phyloP scores from a whole-genome alignment of 2,329 filamentous ascomycete species.

The Graphilbum sp. region DNA sequence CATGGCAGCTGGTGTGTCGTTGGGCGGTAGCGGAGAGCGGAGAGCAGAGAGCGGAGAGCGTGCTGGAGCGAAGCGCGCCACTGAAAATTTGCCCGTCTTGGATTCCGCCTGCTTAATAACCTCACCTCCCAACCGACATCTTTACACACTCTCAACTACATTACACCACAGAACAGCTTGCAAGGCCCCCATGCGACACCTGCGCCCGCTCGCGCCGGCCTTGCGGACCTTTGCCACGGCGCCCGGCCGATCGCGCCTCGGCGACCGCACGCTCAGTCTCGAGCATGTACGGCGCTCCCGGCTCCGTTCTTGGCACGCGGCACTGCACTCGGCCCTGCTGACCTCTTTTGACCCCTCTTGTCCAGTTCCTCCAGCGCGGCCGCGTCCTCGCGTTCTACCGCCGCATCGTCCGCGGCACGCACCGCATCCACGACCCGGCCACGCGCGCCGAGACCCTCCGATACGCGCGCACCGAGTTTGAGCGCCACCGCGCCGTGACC shows the following conservation, averaged over 20 bases:
- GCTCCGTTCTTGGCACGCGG: no score
- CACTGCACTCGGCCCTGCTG: no score
- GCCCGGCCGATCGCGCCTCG: conserved; percentile 19
- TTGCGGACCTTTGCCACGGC: conserved; percentile 18
- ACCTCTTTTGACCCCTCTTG: no score
- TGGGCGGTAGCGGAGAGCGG: background rate
- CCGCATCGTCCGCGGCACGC: conserved; percentile 36
- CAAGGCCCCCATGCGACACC: background rate
- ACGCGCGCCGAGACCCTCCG: conserved; percentile 38
- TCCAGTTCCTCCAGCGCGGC: conserved; percentile 40
- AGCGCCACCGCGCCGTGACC: conserved; percentile 37
- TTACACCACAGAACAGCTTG: no score
- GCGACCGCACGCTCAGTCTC: conserved; percentile 28
- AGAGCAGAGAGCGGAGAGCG: no score
- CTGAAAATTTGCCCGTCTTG: no score
- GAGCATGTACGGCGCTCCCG: no score
- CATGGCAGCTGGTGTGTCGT: conserved; percentile 3
- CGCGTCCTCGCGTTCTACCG: conserved; percentile 42
- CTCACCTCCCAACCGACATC: no score
- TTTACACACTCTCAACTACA: no score
- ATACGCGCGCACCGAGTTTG: conserved; percentile 44
- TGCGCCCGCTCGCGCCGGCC: background rate
- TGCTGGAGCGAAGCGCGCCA: no score
- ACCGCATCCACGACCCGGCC: conserved; percentile 30
- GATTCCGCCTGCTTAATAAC: no score